A percentile compares a stretch with the other conserved stretches of the same genome.
phyloP scores from a whole-genome alignment of 768 basidiomycete genomes.

The Tylopilus rubrobrunneus region DNA sequence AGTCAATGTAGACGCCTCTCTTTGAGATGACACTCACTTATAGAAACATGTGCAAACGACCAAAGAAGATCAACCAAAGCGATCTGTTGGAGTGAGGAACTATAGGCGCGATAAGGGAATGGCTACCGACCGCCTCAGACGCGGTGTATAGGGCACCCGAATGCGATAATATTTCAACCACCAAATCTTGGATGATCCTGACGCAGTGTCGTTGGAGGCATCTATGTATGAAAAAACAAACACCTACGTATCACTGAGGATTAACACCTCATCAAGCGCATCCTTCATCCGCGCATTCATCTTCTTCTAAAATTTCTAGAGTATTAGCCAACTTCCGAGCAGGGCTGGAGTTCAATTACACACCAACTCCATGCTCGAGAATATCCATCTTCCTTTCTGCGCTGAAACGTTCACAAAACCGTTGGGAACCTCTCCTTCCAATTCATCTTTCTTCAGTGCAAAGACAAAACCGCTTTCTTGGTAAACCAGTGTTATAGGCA shows the following conservation, averaged over 20 bases:
- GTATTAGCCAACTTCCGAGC: background rate
- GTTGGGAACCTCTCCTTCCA: slow-evolving; percentile 53
- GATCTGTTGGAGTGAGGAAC: slow-evolving; percentile 43
- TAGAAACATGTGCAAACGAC: slow-evolving; percentile 81
- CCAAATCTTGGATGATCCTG: slow-evolving; percentile 79
- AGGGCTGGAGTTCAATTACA: slow-evolving; percentile 14
- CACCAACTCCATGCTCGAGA: slow-evolving; percentile 82
- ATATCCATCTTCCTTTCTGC: slow-evolving; percentile 69
- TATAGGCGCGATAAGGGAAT: background rate
- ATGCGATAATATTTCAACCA: slow-evolving; percentile 62
- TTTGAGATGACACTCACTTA: slow-evolving; percentile 48
- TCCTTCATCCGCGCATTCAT: slow-evolving; percentile 88
- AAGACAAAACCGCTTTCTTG: slow-evolving; percentile 76
- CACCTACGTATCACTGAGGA: slow-evolving; percentile 75
- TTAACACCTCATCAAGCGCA: slow-evolving; percentile 82
- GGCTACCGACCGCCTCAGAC: slow-evolving; percentile 69
- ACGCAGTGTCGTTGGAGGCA: background rate
- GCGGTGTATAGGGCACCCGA: slow-evolving; percentile 85
- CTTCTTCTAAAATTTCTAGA: slow-evolving; percentile 55
- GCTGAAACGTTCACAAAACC: slow-evolving; percentile 67
- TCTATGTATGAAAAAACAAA: background rate
- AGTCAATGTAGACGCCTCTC: background rate
- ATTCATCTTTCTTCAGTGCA: slow-evolving; percentile 54
- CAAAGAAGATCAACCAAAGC: slow-evolving; percentile 88
- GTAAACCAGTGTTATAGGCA: slow-evolving; percentile 66